Base-by-base conservation (phyloP, 108 stramenopile genomes). In the Conticribra weissflogii region DNA sequence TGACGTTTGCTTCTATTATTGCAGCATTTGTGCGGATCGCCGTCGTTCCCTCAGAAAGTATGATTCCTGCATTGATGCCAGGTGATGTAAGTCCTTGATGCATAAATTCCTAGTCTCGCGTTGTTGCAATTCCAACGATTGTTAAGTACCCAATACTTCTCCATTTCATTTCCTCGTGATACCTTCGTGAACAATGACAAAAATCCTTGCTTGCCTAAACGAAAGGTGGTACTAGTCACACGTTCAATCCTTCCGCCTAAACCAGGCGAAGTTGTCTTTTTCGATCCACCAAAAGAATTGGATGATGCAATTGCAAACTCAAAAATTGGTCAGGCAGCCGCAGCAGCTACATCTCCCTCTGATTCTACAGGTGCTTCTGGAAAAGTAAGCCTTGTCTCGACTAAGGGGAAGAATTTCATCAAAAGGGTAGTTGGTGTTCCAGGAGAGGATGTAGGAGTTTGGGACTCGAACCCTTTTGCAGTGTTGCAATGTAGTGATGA, bases 361-460 rank as follows among this genome's bases (percentile, higher is more conserved):
- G 45, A 3, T 41, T 15, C 19, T 17, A 36, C 7, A 30, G 23
- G 12, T 3, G 19, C 28, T 36, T 17, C 41, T 28, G 76, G 49
- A 33, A 57, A 58, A 31, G 34, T 72, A 27, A 34, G 68, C 21
- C 55, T 71, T 64, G 63, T 71, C 18, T 73, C 81, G 0, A 82
- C 82, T 0, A 84, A 82, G 53, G 85, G 85, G 19, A 73, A 78
- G 33, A 81, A 87, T 53, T 87, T 87, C 34, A n/a, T 87, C 4
- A 87, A 87, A 71, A 68, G 86, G 3, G 86, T 87, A 2, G 83
- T 85, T 15, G 86, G 73, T 0, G 81, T 81, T 5, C 81, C 81
- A 9, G 81, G 81, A 23, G 83, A 87, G 34, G 44, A 25, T 33
- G 83, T 87, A 2, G 81, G 86, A 0, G 83, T 87, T 1, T 71